Percentiles rank a stretch among this genome's conserved stretches.
These are phyloP conservation scores for Jimgerdemannia flammicorona DNA, from an alignment of 192 early-diverging fungal genomes.

Conservation along the genomic window DNA sequence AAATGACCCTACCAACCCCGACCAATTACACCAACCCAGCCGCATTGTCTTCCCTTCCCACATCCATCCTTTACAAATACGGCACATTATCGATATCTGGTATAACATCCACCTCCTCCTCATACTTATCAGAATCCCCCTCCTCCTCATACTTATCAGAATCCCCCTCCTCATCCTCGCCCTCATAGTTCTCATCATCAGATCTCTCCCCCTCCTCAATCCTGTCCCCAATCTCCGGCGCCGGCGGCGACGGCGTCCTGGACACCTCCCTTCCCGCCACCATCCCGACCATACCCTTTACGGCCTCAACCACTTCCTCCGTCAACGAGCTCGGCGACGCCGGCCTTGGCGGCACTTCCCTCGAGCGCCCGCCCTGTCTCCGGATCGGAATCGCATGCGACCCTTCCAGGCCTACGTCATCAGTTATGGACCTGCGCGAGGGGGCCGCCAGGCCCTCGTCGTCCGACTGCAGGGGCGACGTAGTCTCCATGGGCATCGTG, in stretches of 20 bases:
- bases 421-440: too few relatives aligned
- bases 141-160: slow-evolving; percentile 23
- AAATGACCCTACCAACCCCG: too few relatives aligned
- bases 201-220: slow-evolving; percentile 3
- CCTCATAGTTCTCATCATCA: slow-evolving; percentile 29
- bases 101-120: neutral
- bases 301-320: slow-evolving; percentile 7
- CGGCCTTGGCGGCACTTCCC: neutral
- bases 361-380: slow-evolving; percentile 19
- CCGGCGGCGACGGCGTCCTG: neutral
- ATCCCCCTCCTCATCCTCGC: slow-evolving; percentile 35
- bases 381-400: too few relatives aligned
- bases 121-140: neutral
- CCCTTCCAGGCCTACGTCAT: too few relatives aligned
- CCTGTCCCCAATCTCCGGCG: slow-evolving; percentile 13
- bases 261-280: neutral
- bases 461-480: slow-evolving; percentile 9
- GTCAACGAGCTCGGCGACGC: neutral
- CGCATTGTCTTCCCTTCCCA: too few relatives aligned
- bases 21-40: too few relatives aligned
- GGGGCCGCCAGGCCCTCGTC: slow-evolving; percentile 12
- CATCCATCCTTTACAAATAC: neutral
- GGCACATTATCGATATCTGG: neutral
- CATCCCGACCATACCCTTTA: slow-evolving; percentile 3
- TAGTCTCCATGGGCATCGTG: neutral